Evolutionary conservation across 1,139 yeast species (phyloP), one percentile per base, ranked within the genome.

Genomic region (Sugiyamaella sp.): DNA sequence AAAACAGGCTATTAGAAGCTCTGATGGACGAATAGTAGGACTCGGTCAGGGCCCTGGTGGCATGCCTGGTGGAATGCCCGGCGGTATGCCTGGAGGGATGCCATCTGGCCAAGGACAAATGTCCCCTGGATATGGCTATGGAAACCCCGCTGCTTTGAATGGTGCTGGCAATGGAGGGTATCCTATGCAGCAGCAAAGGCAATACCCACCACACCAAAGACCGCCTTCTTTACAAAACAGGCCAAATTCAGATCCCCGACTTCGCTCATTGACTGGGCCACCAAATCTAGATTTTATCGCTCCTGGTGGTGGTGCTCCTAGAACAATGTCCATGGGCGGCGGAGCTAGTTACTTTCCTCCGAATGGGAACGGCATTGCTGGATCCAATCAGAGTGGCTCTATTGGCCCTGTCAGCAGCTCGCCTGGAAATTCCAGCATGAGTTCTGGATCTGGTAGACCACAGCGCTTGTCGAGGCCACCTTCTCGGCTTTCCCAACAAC

Each of bases 1-100:
- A 17, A 61, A 62, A 32, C 62, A 64, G 44, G 60, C 63, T 37
- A 48, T 64, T 24, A 53, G 66, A 38, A 52, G 60, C 6, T 56
- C 64, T 9, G 66, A 63, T 32, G 65, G 64, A 22, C 58, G 54
- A 44, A 32, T 46, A 22, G 50, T 57, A 51, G 41, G 40, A 2
- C 57, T 60, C 19, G 40, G 56, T 17, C 47, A 48, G 40, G 47
- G 55, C 38, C 54, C 51, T 3, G 54, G 41, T 8, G 40, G 44
- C 25, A 55, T 40, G 25, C 43, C 17, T 5, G 44, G 2, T 52
- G 53, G 4, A 43, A 50, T 46, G 5, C 55, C 58, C n/a, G 58
- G 58, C n/a, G n/a, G n/a, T n/a, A n/a, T n/a, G n/a, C n/a, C n/a
- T n/a, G n/a, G n/a, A n/a, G n/a, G n/a, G n/a, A n/a, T n/a, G n/a